phyloP scores from a whole-genome alignment of 805 yeast species.

The Torulaspora gathmanii region DNA sequence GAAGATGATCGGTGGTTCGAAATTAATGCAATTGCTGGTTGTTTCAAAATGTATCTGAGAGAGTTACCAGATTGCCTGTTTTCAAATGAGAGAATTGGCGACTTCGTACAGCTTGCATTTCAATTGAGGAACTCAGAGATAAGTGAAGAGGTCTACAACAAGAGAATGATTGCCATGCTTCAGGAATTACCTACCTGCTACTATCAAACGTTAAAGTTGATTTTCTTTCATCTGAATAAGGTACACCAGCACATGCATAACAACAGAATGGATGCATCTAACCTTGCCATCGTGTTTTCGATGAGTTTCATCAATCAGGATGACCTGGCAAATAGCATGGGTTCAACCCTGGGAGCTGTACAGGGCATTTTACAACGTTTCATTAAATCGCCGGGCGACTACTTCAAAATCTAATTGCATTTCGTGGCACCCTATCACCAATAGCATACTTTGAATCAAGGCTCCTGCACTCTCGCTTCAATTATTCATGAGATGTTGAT shows the following conservation, averaged over 20 bases:
- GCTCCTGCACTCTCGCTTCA: background rate
- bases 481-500: background rate
- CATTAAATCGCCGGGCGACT: slow-evolving; percentile 40
- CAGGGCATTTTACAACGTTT: slow-evolving; percentile 49
- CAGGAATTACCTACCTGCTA: slow-evolving; percentile 57
- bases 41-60: slow-evolving; percentile 76
- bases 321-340: slow-evolving; percentile 42
- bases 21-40: slow-evolving; percentile 81
- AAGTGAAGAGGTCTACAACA: slow-evolving; percentile 25
- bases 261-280: slow-evolving; percentile 85
- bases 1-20: slow-evolving; percentile 64
- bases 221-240: slow-evolving; percentile 63
- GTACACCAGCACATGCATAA: slow-evolving; percentile 61
- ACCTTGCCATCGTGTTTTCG: slow-evolving; percentile 82
- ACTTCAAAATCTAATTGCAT: slow-evolving; percentile 21
- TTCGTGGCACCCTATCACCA: background rate
- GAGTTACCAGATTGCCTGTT: slow-evolving; percentile 83
- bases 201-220: slow-evolving; percentile 59
- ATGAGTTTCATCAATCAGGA: slow-evolving; percentile 53
- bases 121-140: slow-evolving; percentile 22
- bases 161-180: slow-evolving; percentile 32
- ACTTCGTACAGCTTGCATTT: slow-evolving; percentile 42
- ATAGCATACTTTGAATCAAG: background rate
- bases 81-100: slow-evolving; percentile 59
- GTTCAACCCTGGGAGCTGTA: slow-evolving; percentile 49